Evolutionary conservation across 23 red algal genomes (phyloP), one percentile per base, ranked within the genome.

Genomic region (Cyanidioschyzon merolae): DNA sequence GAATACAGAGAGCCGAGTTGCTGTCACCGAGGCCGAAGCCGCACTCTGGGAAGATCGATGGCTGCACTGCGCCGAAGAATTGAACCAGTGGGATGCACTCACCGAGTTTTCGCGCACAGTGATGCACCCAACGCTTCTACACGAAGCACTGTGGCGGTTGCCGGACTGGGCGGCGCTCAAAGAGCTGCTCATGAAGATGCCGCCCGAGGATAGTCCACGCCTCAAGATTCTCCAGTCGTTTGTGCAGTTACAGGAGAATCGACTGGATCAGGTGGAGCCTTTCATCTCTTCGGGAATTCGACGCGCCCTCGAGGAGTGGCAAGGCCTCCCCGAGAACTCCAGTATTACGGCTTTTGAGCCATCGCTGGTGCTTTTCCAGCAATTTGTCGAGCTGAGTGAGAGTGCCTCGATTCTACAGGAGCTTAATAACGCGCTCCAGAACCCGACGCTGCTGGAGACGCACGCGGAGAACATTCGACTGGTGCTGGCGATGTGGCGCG

Each of bases 1-100:
- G 63, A 68, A 35, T 41, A 40, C 38, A 2, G 3, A 7, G 67
- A 34, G 31, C 17, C 37, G 31, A 74, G 37, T 74, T 15, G 36
- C 74, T 24, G 39, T 50, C 12, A 76, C 74, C 37, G 39, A 24
- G 12, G 35, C 79, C 30, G 89, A 89, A 51, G 57, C 80, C 37
- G 77, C 38, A 26, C 59, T 88, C 58, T 98, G 83, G 85, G 86
- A 98, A 75, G 88, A 91, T n/a, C 82, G 83, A 31, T 92, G 94
- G 88, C 84, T 98, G 37, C 77, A 88, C 15, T 90, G 94, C 76
- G 88, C 94, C 18, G 85, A 85, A 77, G 84, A 89, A 37, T 76
- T 98, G 12, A 89, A 85, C 80, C 89, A 98, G 57, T 98, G 94
- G 94, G 94, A 98, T 39, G 83, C 86, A 0, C 77, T 98, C 0